Conservation (phyloP, 2,329 filamentous ascomycete species). For the Chrysoporthe puriensis region DNA sequence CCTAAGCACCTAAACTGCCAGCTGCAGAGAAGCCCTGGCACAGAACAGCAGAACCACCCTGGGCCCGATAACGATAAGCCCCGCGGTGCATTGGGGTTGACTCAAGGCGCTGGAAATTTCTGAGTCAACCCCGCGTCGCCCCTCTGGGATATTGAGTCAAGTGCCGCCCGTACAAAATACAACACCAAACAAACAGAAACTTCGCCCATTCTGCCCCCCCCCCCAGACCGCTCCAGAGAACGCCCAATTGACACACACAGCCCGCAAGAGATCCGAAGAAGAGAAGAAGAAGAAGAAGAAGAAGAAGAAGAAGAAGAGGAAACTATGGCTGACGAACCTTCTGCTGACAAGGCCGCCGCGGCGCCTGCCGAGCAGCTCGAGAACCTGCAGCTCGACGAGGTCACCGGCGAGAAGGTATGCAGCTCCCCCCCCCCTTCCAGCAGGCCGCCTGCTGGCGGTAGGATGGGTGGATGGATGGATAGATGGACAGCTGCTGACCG, state of each 20-base stretch:
- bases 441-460: too few species aligned
- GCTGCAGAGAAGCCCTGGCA: neutral
- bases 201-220: neutral
- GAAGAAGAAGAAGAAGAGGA: neutral
- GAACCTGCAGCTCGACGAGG: slow-evolving; percentile 86
- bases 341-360: slow-evolving; percentile 28
- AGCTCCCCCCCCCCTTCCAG: neutral
- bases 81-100: slow-evolving; percentile 8
- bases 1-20: too few species aligned
- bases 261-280: neutral
- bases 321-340: slow-evolving; percentile 31
- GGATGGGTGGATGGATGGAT: neutral
- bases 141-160: neutral
- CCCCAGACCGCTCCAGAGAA: neutral
- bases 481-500: slow-evolving; percentile 14
- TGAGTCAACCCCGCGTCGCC: slow-evolving; percentile 12
- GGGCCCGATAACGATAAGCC: slow-evolving; percentile 17
- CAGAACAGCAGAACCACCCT: too few species aligned
- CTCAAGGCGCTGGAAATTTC: slow-evolving; percentile 9
- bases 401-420: slow-evolving; percentile 75
- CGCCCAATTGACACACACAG: slow-evolving; percentile 17
- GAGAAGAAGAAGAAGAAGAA: too few species aligned
- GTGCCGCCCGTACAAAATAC: neutral
- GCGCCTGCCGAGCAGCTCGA: slow-evolving; percentile 58
- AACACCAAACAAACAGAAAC: neutral